Evolutionary conservation across 2,329 filamentous ascomycete genomes (phyloP).

Genomic region (Aspergillus persii): DNA sequence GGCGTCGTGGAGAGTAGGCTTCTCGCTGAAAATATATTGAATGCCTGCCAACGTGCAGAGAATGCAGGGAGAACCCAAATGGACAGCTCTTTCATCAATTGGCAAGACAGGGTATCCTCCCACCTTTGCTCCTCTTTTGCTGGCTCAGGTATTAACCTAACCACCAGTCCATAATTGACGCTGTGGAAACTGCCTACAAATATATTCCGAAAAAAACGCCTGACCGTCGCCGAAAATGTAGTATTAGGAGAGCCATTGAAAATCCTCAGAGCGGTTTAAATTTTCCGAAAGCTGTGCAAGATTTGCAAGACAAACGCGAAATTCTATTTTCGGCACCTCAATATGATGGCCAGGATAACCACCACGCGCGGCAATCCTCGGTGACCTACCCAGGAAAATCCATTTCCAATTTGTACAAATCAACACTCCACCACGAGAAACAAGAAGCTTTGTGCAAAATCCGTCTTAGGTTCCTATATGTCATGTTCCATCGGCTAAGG

Average conservation of each 20-base stretch:
- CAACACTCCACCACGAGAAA: neutral
- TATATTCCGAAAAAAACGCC: neutral
- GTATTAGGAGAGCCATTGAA: neutral
- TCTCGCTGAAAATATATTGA: conserved; percentile 1
- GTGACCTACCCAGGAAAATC: neutral
- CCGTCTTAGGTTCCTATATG: conserved; percentile 2
- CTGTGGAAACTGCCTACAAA: neutral
- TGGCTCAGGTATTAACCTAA: no score
- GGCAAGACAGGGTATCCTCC: neutral
- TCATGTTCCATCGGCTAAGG: neutral
- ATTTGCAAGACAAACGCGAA: conserved; percentile 1
- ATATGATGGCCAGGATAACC: neutral
- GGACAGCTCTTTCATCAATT: neutral
- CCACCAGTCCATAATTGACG: neutral
- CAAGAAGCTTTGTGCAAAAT: neutral
- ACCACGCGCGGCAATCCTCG: neutral
- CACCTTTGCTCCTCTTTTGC: neutral
- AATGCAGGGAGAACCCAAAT: neutral
- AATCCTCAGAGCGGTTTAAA: neutral
- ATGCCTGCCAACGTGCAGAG: conserved; percentile 1
- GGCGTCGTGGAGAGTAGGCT: conserved; percentile 2
- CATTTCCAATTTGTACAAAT: neutral
- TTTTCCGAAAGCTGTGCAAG: conserved; percentile 1
- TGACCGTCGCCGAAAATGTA: neutral
- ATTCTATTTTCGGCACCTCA: neutral